Conservation (phyloP, 441 rosid species). For the Iberis amara region DNA sequence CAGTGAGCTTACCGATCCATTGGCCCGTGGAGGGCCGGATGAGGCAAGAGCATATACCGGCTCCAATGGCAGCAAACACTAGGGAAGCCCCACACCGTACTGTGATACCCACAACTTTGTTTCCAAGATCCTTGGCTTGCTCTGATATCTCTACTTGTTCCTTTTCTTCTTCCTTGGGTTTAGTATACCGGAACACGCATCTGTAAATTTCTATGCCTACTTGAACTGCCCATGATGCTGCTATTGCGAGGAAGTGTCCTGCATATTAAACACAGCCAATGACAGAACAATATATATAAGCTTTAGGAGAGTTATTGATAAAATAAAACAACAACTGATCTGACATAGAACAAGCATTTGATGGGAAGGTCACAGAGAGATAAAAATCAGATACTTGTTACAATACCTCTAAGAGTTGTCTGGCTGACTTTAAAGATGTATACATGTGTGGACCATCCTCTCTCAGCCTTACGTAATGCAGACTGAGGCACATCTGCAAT, state of each 20-base stretch:
- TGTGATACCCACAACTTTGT: slow-evolving; percentile 58
- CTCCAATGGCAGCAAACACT: slow-evolving; percentile 79
- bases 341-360: neutral
- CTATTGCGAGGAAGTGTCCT: slow-evolving; percentile 77
- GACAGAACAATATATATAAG: neutral
- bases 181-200: slow-evolving; percentile 30
- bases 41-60: slow-evolving; percentile 67
- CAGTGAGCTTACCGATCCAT: slow-evolving; percentile 73
- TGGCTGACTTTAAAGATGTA: slow-evolving; percentile 65
- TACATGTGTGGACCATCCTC: slow-evolving; percentile 61
- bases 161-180: slow-evolving; percentile 33
- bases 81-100: slow-evolving; percentile 68
- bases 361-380: slow-evolving; percentile 5
- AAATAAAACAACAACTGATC: neutral
- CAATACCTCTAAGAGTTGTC: slow-evolving; percentile 82
- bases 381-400: neutral
- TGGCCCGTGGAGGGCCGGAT: slow-evolving; percentile 80
- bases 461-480: slow-evolving; percentile 67
- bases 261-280: slow-evolving; percentile 27
- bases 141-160: slow-evolving; percentile 32
- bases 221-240: slow-evolving; percentile 91
- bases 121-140: slow-evolving; percentile 58
- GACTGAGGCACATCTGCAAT: slow-evolving; percentile 75
- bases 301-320: neutral
- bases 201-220: slow-evolving; percentile 70